Base-by-base conservation (phyloP, 192 early-diverging fungal genomes). In the Obelidium mucronatum region DNA sequence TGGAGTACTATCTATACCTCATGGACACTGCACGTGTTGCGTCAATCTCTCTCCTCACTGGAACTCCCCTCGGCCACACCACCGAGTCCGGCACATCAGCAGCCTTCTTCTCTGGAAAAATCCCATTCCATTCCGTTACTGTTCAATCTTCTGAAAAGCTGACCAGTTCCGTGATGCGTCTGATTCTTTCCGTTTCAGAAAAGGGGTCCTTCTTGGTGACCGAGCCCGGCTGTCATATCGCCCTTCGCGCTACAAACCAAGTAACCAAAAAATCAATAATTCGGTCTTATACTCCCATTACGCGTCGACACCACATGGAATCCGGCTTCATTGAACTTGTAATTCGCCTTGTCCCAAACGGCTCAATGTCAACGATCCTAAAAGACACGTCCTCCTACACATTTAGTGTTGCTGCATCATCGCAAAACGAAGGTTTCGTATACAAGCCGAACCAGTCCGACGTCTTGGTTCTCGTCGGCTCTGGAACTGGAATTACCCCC, bases 401-500 rank as follows among this genome's bases (percentile, higher is more conserved):
- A 4, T 64, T 64, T 13, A 1, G 11, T 37, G 13, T 64, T 3
- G 31, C 62, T 6, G n/a, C n/a, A n/a, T n/a, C n/a, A n/a, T 34
- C 31, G 15, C 39, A 36, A 2, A 30, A 22, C 15, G 15, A 15
- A 64, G 15, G 30, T 0, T 64, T 64, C 34, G 34, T 37, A 1
- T 64, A 64, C 35, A n/a, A 39, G 15, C 26, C 33, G 8, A 39
- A 39, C 35, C 34, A 64, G 35, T 40, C 22, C 35, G 11, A 8
- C 5, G 1, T 37, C 35, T 40, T 33, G 1, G 22, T 64, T 15
- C 22, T 64, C 17, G 62, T 34, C 19, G 62, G 33, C 15, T 64
- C 62, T 8, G 62, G 62, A 39, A 64, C 62, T 2, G 62, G 62
- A 64, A 64, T 64, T 36, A 64, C 62, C 17, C 62, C 62, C 34